phyloP scores from a whole-genome alignment of 2,329 filamentous ascomycete genomes.

The Gnomoniopsis sp. region DNA sequence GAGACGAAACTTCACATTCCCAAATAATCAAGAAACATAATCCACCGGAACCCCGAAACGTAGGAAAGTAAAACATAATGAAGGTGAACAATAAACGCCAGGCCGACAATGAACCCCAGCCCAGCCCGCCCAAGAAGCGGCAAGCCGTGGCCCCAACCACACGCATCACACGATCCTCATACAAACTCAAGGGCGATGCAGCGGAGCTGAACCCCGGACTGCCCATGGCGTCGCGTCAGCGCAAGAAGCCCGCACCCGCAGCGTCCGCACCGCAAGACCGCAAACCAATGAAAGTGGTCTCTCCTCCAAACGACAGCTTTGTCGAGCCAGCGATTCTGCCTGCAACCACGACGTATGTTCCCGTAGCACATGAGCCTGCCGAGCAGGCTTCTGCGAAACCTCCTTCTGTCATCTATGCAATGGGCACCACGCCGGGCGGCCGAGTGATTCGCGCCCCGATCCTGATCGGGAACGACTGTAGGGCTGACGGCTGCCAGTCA shows the following conservation, averaged over 20 bases:
- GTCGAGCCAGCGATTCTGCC: neutral
- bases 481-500: neutral
- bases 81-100: conserved; percentile 1
- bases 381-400: neutral
- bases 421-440: neutral
- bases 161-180: conserved; percentile 6
- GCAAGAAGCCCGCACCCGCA: neutral
- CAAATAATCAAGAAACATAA: too few species aligned
- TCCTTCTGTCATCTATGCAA: neutral
- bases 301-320: neutral
- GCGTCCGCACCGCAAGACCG: neutral
- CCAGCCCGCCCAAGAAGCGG: neutral
- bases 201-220: conserved; percentile 8
- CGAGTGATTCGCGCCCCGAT: neutral
- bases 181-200: neutral
- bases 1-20: too few species aligned
- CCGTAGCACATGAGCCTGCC: neutral
- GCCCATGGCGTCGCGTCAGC: neutral
- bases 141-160: neutral
- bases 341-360: neutral
- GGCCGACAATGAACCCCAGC: neutral
- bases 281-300: neutral
- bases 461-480: neutral
- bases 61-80: neutral
- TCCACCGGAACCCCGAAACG: too few species aligned